Conservation (phyloP, 2,329 filamentous ascomycete species). For the Fusarium tricinctum region DNA sequence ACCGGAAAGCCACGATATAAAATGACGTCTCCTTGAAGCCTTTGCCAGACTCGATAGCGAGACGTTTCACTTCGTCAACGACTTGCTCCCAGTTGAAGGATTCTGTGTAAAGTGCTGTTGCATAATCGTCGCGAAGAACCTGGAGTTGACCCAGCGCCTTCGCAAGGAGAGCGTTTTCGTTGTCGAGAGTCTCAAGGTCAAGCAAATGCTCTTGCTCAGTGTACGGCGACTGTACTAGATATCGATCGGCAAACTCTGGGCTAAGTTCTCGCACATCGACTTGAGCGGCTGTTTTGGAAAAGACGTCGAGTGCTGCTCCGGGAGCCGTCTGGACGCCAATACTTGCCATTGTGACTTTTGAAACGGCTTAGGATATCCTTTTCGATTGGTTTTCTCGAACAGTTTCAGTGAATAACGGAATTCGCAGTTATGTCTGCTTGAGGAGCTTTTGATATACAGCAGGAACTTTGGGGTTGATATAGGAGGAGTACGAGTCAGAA, state of each 20-base stretch:
- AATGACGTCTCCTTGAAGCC: conserved; percentile 75
- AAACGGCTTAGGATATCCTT: background rate
- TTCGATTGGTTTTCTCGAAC: background rate
- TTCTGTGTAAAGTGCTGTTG: conserved; percentile 78
- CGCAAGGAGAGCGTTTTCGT: conserved; percentile 77
- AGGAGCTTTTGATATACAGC: conserved; percentile 6
- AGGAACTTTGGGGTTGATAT: conserved; percentile 2
- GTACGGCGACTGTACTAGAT: conserved; percentile 81
- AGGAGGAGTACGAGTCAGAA: conserved; percentile 21
- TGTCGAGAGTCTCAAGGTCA: conserved; percentile 75
- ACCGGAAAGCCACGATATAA: conserved; percentile 89
- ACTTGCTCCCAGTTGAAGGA: conserved; percentile 83
- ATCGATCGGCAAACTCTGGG: conserved; percentile 39
- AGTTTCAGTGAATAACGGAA: background rate
- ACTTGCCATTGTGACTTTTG: conserved; percentile 48
- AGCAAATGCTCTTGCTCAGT: conserved; percentile 78
- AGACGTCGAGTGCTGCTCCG: conserved; percentile 43
- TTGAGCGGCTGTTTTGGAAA: conserved; percentile 46
- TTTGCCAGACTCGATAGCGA: conserved; percentile 62
- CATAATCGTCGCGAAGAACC: conserved; percentile 77
- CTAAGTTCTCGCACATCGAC: conserved; percentile 48
- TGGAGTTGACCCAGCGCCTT: conserved; percentile 76
- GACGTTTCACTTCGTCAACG: conserved; percentile 68
- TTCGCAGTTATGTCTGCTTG: background rate
- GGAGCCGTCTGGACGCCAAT: conserved; percentile 46